Base-by-base conservation (phyloP, 2,329 filamentous ascomycete species). In the Dactylella cylindrospora region DNA sequence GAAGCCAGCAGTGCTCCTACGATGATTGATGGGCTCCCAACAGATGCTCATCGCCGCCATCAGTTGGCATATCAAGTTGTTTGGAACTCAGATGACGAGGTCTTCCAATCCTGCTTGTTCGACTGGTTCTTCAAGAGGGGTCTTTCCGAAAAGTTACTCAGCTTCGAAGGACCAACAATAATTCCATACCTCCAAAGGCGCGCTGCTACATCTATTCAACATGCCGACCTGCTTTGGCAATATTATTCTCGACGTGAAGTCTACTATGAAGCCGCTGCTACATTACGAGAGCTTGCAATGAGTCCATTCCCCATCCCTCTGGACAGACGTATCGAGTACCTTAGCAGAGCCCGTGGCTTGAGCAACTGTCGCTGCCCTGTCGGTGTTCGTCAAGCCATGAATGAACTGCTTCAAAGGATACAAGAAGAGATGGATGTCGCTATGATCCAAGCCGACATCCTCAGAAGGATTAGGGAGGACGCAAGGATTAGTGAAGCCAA, bases 21-120 rank as follows among this genome's bases (percentile, higher is more conserved):
- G 54, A 78, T 83, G 52, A 74, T 90, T 26, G 90, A 96, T 69
- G 90, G 90, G 13, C 83, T 86, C 66, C 80, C 82, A 44, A 90
- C 89, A 0, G 73, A 88, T 9, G 81, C 87, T 15, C 83, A 84
- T 1, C 90, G 84, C 39, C 89, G 93, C 72, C 82, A 87, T 66
- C 81, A 83, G 43, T 91, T 98, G 74, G 91, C 93, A 0, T 95
- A 97, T 73, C 82, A 84, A 36, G 87, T 96, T 2, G 90, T 98
- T 68, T 88, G 94, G 70, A 81, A 80, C 57, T 95, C 91, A 0
- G 81, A 85, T 10, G 93, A 98, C 67, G 88, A 96, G 70, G 87
- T 96, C 3, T 98, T 98, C 76, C 86, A 97, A 72, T 94, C 88
- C 64, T 89, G 88, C 69, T 79, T 98, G n/a, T 98, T 96, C 71